These are phyloP conservation scores for Kurtzmaniella quercitrusa DNA, from an alignment of 1,139 yeast species.

Conservation along the genomic window DNA sequence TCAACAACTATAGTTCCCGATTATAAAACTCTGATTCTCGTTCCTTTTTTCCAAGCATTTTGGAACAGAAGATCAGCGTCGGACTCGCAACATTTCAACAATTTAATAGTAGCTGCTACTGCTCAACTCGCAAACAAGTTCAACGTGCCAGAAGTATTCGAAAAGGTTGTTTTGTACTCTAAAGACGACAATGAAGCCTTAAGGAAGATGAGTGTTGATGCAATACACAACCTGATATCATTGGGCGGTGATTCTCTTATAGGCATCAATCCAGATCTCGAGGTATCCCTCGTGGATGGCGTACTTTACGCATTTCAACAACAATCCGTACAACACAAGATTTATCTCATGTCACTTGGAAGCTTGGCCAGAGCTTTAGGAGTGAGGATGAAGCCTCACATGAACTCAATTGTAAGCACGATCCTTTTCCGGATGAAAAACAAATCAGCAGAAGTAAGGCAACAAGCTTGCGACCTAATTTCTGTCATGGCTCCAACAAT, in stretches of 20 bases:
- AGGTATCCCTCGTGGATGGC: constrained; percentile 74
- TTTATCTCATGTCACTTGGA: constrained; percentile 63
- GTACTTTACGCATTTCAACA: constrained; percentile 81
- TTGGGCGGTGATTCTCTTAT: constrained; percentile 29
- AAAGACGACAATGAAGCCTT: constrained; percentile 83
- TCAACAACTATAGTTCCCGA: constrained; percentile 25
- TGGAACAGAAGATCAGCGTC: constrained; percentile 76
- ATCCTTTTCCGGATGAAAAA: constrained; percentile 72
- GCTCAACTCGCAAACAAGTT: constrained; percentile 61
- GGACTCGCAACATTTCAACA: constrained; percentile 44
- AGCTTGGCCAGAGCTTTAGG: constrained; percentile 66
- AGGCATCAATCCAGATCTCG: constrained; percentile 42
- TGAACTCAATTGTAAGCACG: constrained; percentile 71
- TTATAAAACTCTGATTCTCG: constrained; percentile 43
- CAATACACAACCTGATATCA: constrained; percentile 40
- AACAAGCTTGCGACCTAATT: constrained; percentile 82
- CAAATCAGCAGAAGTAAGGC: constrained; percentile 68
- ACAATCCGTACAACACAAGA: constrained; percentile 52
- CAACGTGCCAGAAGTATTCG: constrained; percentile 62
- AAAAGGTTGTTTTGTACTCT: constrained; percentile 51
- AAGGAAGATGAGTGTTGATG: constrained; percentile 74
- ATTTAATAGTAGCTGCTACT: constrained; percentile 72
- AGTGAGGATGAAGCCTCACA: constrained; percentile 65
- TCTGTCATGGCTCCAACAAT: constrained; percentile 65
- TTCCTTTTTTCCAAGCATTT: constrained; percentile 64